Conservation (phyloP, 2,329 filamentous ascomycete genomes). For the Coniochaeta prunicola region DNA sequence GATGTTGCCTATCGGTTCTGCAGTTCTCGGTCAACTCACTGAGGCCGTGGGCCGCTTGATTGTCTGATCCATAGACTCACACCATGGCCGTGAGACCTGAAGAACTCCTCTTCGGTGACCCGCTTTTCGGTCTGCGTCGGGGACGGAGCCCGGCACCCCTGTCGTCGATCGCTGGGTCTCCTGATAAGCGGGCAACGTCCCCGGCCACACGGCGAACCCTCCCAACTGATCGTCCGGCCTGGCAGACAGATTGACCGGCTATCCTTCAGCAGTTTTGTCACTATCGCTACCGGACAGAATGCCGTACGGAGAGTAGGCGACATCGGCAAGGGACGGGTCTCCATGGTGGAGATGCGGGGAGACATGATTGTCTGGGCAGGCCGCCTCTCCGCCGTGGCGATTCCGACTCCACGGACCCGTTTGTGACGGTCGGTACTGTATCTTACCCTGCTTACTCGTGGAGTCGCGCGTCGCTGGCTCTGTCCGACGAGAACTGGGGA, state of each 20-base stretch:
- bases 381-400: not conserved
- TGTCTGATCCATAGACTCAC: not conserved
- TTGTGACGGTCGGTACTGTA: not conserved
- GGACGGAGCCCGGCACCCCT: not conserved
- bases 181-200: not conserved
- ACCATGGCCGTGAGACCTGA: not conserved
- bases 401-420: not conserved
- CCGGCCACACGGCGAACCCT: not conserved
- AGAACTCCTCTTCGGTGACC: not conserved
- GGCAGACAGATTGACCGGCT: not conserved
- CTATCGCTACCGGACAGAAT: not conserved
- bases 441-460: too few relatives aligned
- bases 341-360: not conserved
- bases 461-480: not conserved
- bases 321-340: not conserved
- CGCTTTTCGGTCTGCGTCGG: not conserved
- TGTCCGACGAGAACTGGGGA: not conserved
- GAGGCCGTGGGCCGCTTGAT: not conserved
- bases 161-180: not conserved
- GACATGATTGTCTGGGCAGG: not conserved
- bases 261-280: not conserved
- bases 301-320: not conserved
- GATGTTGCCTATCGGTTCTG: not conserved
- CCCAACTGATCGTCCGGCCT: not conserved
- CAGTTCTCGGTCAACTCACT: not conserved